Conservation (phyloP, 495 filamentous ascomycete species). For the Aspergillus coremiiformis region DNA sequence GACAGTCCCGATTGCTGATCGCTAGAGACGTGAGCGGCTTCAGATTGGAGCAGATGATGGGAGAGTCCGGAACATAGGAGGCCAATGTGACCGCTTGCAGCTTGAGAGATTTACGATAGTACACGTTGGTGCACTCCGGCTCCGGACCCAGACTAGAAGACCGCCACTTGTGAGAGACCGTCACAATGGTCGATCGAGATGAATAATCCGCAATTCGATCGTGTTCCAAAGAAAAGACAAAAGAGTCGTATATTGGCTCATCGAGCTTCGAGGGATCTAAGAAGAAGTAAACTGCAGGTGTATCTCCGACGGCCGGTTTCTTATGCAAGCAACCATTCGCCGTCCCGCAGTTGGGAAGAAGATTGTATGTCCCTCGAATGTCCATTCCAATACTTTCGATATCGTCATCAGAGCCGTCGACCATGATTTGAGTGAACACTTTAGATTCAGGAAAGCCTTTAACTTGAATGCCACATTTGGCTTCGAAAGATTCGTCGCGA, state of each 20-base stretch:
- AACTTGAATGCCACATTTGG: conserved; percentile 35
- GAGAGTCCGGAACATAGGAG: neutral
- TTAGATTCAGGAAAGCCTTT: conserved; percentile 23
- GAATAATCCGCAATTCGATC: conserved; percentile 48
- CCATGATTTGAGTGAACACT: conserved; percentile 33
- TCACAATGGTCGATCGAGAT: conserved; percentile 41
- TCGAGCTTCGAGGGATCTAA: conserved; percentile 50
- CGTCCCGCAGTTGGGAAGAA: conserved; percentile 59
- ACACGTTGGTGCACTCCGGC: conserved; percentile 14
- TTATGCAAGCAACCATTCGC: conserved; percentile 53
- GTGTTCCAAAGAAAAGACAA: conserved; percentile 55
- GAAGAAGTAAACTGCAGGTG: conserved; percentile 52
- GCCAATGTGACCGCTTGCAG: conserved; percentile 7
- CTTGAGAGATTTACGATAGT: conserved; percentile 20
- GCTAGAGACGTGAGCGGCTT: conserved; percentile 5
- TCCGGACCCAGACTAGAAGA: conserved; percentile 7
- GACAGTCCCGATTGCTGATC: conserved; percentile 16
- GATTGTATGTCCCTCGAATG: conserved; percentile 49
- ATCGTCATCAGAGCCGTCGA: conserved; percentile 25
- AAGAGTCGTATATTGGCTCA: conserved; percentile 45
- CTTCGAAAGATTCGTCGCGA: conserved; percentile 20
- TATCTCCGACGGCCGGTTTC: conserved; percentile 10
- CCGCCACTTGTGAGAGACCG: conserved; percentile 30
- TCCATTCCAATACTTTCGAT: conserved; percentile 30
- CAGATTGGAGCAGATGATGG: conserved; percentile 12